Conservation (phyloP, 1,284 basidiomycete genomes). For the Puccinia horiana region DNA sequence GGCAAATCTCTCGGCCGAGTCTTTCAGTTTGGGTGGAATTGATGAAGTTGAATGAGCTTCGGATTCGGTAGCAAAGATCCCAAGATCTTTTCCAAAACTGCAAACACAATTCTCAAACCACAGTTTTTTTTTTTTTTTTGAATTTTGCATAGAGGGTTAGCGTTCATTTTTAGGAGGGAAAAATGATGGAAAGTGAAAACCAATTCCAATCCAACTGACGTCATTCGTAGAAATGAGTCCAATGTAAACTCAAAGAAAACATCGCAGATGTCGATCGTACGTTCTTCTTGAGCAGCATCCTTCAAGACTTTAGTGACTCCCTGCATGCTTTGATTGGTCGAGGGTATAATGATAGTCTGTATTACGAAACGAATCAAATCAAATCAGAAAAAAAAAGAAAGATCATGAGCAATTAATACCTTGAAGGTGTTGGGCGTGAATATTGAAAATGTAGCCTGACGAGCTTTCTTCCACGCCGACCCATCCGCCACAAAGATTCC, state of each 20-base stretch:
- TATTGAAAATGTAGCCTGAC: conserved; percentile 26
- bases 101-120: background rate
- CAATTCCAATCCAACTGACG: conserved; percentile 4
- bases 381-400: background rate
- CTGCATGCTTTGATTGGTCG: background rate
- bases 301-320: background rate
- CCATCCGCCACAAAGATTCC: conserved; percentile 44
- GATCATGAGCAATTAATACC: background rate
- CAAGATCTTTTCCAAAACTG: conserved; percentile 1
- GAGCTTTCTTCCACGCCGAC: conserved; percentile 17
- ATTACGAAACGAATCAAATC: background rate
- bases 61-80: background rate
- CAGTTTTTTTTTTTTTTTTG: no score
- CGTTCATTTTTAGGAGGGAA: background rate
- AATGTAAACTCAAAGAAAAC: conserved; percentile 25
- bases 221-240: conserved; percentile 33
- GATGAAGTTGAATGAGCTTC: background rate
- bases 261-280: conserved; percentile 13
- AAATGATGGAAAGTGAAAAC: background rate
- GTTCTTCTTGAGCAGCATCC: background rate
- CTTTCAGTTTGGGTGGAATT: background rate
- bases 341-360: background rate
- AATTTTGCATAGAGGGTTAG: no score
- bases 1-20: conserved; percentile 1
- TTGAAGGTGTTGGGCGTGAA: conserved; percentile 32